Percentiles rank a stretch among this genome's conserved stretches.
phyloP scores from a whole-genome alignment of 441 rosid species.

The Mallotus japonicus region DNA sequence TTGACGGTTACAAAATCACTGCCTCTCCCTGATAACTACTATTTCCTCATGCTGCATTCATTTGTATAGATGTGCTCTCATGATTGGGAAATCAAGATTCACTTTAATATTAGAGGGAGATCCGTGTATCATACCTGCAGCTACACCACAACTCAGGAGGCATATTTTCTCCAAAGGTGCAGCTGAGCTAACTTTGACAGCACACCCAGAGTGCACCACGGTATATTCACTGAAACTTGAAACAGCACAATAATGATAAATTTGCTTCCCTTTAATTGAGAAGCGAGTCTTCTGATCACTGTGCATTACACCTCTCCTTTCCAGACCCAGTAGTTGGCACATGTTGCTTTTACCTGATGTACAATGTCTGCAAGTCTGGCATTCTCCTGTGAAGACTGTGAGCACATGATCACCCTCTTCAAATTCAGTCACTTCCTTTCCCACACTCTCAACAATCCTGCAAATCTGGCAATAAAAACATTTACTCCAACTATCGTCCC shows the following conservation, averaged over 20 bases:
- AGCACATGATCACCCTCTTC: conserved; percentile 80
- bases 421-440: conserved; percentile 75
- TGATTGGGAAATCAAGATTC: not conserved
- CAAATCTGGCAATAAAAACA: conserved; percentile 15
- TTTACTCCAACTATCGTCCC: not conserved
- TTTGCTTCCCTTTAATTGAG: conserved; percentile 67
- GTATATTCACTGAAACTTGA: conserved; percentile 95
- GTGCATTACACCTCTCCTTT: conserved; percentile 88
- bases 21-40: not conserved
- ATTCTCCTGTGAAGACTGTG: conserved; percentile 83
- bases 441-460: conserved; percentile 90
- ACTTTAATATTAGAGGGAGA: not conserved
- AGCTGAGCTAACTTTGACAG: conserved; percentile 65
- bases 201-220: conserved; percentile 90
- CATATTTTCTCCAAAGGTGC: conserved; percentile 85
- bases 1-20: not conserved
- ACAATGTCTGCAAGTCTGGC: conserved; percentile 66
- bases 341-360: conserved; percentile 73
- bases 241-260: conserved; percentile 87
- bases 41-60: not conserved
- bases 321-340: conserved; percentile 83
- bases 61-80: not conserved
- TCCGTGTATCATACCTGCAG: conserved; percentile 49
- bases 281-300: conserved; percentile 72
- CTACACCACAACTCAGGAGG: conserved; percentile 85